These are phyloP conservation scores for Alternaria ventricosa DNA, from an alignment of 2,329 filamentous ascomycete genomes.

Conservation along the genomic window DNA sequence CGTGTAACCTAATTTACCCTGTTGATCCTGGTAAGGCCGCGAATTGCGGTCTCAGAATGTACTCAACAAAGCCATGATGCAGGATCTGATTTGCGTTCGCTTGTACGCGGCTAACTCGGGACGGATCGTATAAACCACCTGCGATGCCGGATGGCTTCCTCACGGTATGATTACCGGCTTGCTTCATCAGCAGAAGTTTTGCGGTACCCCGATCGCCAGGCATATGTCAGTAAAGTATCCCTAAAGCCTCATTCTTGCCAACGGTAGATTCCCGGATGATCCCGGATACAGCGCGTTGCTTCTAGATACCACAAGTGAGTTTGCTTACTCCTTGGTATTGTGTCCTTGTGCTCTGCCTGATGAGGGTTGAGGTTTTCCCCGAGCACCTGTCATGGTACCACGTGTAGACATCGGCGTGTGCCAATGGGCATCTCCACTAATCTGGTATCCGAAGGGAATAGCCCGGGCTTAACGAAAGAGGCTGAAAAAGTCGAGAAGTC, in stretches of 20 bases:
- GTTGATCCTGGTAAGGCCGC: neutral
- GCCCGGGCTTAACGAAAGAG: conserved; percentile 10
- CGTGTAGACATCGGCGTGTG: neutral
- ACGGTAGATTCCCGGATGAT: neutral
- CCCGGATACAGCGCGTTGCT: neutral
- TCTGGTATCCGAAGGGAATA: conserved; percentile 17
- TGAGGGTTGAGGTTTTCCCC: neutral
- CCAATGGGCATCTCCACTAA: conserved; percentile 22
- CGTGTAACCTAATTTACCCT: neutral
- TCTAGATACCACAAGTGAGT: neutral
- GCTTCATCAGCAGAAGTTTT: neutral
- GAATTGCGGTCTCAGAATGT: neutral
- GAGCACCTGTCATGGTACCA: neutral
- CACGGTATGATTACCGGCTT: neutral
- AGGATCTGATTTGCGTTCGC: neutral
- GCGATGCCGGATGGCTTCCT: neutral
- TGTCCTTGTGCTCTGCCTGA: neutral
- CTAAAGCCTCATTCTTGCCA: neutral
- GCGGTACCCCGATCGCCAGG: neutral
- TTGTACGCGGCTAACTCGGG: neutral
- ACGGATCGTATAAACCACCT: neutral
- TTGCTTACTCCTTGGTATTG: neutral
- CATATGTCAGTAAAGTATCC: neutral
- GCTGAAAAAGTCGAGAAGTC: conserved; percentile 5
- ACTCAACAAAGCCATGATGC: neutral